phyloP scores from a whole-genome alignment of 2,329 filamentous ascomycete genomes.

The Diaporthe vexans region DNA sequence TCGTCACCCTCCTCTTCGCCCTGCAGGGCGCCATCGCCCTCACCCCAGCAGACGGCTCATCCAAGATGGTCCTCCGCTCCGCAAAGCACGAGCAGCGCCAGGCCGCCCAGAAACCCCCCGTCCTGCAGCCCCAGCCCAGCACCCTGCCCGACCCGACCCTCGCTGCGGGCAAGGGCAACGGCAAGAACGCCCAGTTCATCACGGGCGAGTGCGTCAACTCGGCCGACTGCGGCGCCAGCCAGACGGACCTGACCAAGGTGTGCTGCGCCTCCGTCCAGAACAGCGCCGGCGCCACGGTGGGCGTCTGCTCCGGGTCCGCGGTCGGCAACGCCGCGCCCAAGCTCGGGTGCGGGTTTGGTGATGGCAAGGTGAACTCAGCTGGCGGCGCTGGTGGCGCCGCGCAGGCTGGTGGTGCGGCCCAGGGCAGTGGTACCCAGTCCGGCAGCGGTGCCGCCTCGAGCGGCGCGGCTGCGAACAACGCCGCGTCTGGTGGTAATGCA shows the following conservation, averaged over 20 bases:
- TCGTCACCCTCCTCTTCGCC: conserved; percentile 29
- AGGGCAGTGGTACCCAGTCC: neutral
- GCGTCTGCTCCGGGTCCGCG: conserved; percentile 33
- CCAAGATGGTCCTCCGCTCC: conserved; percentile 16
- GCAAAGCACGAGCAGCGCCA: conserved; percentile 35
- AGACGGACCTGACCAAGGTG: conserved; percentile 31
- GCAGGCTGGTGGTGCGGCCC: neutral
- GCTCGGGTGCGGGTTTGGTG: conserved; percentile 33
- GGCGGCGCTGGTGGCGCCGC: neutral
- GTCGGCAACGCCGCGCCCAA: conserved; percentile 34
- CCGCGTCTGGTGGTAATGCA: neutral
- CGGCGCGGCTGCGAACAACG: neutral
- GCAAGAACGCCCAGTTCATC: conserved; percentile 34
- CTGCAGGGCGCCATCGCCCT: conserved; percentile 32
- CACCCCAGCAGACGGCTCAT: neutral
- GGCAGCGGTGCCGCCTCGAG: neutral
- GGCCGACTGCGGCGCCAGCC: conserved; percentile 32
- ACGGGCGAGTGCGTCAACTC: conserved; percentile 30
- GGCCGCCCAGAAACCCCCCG: conserved; percentile 28
- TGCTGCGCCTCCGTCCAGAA: conserved; percentile 33
- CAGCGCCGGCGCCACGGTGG: conserved; percentile 24
- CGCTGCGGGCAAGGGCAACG: conserved; percentile 20
- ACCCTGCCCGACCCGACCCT: conserved; percentile 24
- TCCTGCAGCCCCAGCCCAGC: conserved; percentile 25
- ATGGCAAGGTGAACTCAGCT: conserved; percentile 26